Conservation (phyloP, 306 rosid genomes). For the Castanea mollissima region DNA sequence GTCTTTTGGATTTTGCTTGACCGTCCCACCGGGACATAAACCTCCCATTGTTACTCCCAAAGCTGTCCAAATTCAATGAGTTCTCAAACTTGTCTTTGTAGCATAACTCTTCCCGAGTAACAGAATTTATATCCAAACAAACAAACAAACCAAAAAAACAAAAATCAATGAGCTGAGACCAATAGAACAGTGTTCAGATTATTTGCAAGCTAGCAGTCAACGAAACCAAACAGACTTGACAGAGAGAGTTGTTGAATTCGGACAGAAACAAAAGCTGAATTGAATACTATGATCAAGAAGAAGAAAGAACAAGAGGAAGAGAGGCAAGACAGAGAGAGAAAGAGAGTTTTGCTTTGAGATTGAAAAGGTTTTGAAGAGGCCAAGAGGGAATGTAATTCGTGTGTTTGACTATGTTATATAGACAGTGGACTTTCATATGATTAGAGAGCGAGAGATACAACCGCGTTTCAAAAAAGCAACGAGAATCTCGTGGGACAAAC, state of each 20-base stretch:
- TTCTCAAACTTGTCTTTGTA: not conserved
- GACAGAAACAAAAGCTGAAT: not conserved
- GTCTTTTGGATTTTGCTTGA: conserved; percentile 15
- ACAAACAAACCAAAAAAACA: not conserved
- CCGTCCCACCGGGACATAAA: conserved; percentile 64
- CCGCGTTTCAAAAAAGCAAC: not conserved
- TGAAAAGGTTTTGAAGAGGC: not conserved
- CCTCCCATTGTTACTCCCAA: conserved; percentile 61
- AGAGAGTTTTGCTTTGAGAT: not conserved
- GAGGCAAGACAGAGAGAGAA: conserved; percentile 1
- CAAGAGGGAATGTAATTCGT: conserved; percentile 17
- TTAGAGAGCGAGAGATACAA: not conserved
- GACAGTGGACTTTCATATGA: not conserved
- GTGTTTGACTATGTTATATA: conserved; percentile 32
- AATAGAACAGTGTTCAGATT: conserved; percentile 1
- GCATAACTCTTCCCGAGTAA: not conserved
- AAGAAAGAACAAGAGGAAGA: not conserved
- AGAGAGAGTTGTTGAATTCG: no score
- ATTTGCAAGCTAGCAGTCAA: not conserved
- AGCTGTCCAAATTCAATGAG: not conserved
- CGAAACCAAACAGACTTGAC: not conserved
- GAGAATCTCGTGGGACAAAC: conserved; percentile 26
- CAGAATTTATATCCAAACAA: not conserved
- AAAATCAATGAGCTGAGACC: not conserved
- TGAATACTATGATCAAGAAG: not conserved